A percentile compares a stretch with the other conserved stretches of the same genome.
Conservation (phyloP, 768 basidiomycete species). For the Cystofilobasidium bisporidii region DNA sequence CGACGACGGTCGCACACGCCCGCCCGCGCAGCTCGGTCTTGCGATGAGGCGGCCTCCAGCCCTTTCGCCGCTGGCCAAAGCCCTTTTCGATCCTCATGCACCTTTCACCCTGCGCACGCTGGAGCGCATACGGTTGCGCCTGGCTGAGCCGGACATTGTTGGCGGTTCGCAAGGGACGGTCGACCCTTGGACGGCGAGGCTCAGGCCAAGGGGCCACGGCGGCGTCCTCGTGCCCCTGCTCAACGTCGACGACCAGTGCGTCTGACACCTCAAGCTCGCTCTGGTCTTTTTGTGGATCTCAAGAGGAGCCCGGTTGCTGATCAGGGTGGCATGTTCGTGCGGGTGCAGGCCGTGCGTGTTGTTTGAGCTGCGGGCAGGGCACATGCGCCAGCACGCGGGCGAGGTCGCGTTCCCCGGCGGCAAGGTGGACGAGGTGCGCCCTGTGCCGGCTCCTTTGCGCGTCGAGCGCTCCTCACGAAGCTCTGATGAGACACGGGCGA, state of each 20-base stretch:
- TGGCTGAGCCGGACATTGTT: background rate
- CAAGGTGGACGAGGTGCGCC: background rate
- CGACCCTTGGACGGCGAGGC: background rate
- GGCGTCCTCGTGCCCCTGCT: background rate
- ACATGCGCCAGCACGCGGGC: constrained; percentile 1
- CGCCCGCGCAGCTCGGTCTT: too few species aligned
- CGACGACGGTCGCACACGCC: too few species aligned
- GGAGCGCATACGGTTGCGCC: background rate
- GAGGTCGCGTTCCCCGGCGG: background rate
- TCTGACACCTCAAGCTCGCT: too few species aligned
- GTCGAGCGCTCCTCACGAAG: too few species aligned
- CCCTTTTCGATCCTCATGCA: background rate
- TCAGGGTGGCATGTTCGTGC: too few species aligned
- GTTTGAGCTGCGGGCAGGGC: background rate
- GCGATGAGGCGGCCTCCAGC: background rate
- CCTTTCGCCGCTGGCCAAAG: background rate
- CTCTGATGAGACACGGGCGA: too few species aligned
- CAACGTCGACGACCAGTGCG: background rate
- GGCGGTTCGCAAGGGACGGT: background rate
- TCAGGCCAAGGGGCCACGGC: background rate
- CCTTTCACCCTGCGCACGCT: background rate
- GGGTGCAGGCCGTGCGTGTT: background rate
- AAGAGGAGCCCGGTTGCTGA: too few species aligned
- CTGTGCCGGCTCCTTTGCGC: too few species aligned
- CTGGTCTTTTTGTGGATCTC: too few species aligned